phyloP scores from a whole-genome alignment of 1,284 basidiomycete species.

The Inonotus hispidus region DNA sequence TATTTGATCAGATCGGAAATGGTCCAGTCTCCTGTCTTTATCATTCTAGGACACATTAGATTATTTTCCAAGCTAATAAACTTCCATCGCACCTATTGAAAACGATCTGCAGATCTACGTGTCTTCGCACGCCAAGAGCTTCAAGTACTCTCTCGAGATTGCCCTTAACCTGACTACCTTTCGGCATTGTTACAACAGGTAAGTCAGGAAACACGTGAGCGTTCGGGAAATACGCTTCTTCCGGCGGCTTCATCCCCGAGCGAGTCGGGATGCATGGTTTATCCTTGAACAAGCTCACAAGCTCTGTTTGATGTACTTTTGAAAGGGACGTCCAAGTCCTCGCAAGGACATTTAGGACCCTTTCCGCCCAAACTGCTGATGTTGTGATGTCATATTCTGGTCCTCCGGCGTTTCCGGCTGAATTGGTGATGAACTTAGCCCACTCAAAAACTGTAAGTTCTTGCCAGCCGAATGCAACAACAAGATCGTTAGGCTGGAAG shows the following conservation, averaged over 20 bases:
- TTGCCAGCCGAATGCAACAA: slow-evolving; percentile 68
- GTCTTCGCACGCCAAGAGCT: slow-evolving; percentile 81
- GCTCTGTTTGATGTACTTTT: slow-evolving; percentile 50
- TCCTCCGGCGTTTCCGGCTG: slow-evolving; percentile 35
- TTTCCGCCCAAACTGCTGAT: slow-evolving; percentile 79
- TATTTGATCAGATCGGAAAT: slow-evolving; percentile 79
- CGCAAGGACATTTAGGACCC: slow-evolving; percentile 66
- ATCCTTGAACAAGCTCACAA: slow-evolving; percentile 52
- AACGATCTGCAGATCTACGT: slow-evolving; percentile 88
- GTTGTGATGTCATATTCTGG: slow-evolving; percentile 62
- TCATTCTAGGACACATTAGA: slow-evolving; percentile 52
- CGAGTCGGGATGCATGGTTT: slow-evolving; percentile 84
- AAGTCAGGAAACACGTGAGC: slow-evolving; percentile 88
- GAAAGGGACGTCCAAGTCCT: slow-evolving; percentile 75
- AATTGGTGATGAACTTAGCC: slow-evolving; percentile 58
- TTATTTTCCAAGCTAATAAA: not conserved
- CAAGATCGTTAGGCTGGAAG: slow-evolving; percentile 54
- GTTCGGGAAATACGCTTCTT: slow-evolving; percentile 83
- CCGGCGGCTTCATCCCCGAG: slow-evolving; percentile 68
- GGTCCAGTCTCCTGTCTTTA: slow-evolving; percentile 81
- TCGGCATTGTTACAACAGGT: slow-evolving; percentile 71
- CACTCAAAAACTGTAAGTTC: slow-evolving; percentile 80
- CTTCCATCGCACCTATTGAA: slow-evolving; percentile 59
- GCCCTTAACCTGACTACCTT: slow-evolving; percentile 52
- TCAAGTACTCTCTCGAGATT: slow-evolving; percentile 74